phyloP scores from a whole-genome alignment of 1,284 basidiomycete species.

The Salmacisia buchloeana region DNA sequence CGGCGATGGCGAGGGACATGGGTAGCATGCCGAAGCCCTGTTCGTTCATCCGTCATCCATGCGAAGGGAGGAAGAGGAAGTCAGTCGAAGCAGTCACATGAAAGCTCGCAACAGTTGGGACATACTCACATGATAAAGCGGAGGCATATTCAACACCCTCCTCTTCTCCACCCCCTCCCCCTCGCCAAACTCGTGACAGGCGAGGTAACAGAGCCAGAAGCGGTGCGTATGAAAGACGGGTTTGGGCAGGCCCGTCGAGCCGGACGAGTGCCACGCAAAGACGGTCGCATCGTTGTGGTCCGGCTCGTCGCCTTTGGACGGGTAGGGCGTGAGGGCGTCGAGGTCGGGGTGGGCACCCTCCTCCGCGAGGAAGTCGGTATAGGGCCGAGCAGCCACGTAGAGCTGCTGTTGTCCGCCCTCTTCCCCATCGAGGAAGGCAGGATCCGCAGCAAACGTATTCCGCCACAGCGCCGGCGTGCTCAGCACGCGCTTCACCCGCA shows the following conservation, averaged over 20 bases:
- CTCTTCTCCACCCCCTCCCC: neutral
- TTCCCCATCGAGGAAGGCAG: no score
- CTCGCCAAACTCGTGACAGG: neutral
- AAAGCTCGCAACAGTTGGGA: neutral
- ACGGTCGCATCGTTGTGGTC: neutral
- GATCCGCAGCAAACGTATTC: no score
- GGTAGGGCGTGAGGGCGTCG: no score
- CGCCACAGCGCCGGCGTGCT: neutral
- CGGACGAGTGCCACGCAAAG: conserved; percentile 1
- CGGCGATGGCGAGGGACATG: neutral
- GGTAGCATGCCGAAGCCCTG: conserved; percentile 2
- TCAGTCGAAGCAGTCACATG: no score
- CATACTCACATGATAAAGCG: conserved; percentile 4
- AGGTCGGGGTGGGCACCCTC: no score
- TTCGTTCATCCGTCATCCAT: no score
- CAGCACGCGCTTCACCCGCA: neutral
- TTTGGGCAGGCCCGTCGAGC: conserved; percentile 5
- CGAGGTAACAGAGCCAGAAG: neutral
- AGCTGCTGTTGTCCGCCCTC: no score
- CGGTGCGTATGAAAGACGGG: neutral
- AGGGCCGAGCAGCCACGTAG: no score
- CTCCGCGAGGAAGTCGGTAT: no score
- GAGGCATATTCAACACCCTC: neutral
- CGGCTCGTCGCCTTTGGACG: neutral
- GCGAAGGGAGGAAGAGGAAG: no score